Conservation (phyloP, 179 eudicot species). For the Vitellaria paradoxa region DNA sequence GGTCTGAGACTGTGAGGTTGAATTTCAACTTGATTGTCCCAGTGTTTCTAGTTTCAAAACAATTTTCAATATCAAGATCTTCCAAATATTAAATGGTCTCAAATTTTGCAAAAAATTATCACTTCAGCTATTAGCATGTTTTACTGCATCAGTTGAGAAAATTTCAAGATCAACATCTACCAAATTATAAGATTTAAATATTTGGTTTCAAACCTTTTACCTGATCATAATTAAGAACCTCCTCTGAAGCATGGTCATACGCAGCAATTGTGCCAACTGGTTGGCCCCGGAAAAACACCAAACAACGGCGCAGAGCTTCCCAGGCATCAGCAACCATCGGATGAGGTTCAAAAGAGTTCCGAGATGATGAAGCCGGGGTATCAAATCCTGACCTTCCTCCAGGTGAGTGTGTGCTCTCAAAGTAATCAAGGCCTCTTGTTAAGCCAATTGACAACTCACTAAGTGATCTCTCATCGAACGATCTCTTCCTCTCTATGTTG, state of each 20-base stretch:
- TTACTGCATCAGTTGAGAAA: background rate
- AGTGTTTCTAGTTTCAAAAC: background rate
- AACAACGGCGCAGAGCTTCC: constrained; percentile 84
- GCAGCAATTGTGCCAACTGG: constrained; percentile 93
- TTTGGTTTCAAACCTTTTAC: constrained; percentile 23
- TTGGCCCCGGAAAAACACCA: constrained; percentile 71
- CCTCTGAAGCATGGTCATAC: constrained; percentile 86
- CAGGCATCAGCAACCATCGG: constrained; percentile 95
- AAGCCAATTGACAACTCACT: constrained; percentile 82
- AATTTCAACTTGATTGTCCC: no score
- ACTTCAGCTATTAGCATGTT: background rate
- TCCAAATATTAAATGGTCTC: background rate
- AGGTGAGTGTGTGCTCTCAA: constrained; percentile 67
- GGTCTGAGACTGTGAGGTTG: background rate
- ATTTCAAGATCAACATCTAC: background rate
- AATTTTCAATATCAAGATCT: background rate
- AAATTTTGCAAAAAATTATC: background rate
- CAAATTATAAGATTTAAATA: background rate
- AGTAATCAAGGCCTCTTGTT: constrained; percentile 59
- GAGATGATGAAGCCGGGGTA: constrained; percentile 80
- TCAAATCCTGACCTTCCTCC: constrained; percentile 62
- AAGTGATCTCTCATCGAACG: constrained; percentile 87
- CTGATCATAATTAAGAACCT: constrained; percentile 88
- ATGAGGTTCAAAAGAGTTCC: constrained; percentile 89
- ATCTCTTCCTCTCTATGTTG: constrained; percentile 80